phyloP scores from a whole-genome alignment of 495 filamentous ascomycete genomes.

The Penicillium simplicissimum region DNA sequence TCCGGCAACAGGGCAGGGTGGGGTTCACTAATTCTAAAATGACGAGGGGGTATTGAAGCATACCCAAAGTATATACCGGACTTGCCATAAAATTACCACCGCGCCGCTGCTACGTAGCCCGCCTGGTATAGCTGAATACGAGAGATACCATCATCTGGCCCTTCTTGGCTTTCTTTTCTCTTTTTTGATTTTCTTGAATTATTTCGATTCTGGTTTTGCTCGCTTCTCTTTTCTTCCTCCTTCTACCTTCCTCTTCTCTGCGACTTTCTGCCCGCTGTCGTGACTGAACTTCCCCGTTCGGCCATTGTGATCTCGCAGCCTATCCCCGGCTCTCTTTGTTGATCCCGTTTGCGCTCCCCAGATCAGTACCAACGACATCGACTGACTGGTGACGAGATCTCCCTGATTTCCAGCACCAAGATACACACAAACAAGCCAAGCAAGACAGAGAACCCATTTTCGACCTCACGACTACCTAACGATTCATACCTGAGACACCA shows the following conservation, averaged over 20 bases:
- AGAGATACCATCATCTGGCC: constrained; percentile 1
- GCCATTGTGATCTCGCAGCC: constrained; percentile 1
- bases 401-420: not conserved
- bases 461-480: not conserved
- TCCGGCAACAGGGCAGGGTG: not conserved
- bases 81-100: not conserved
- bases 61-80: not conserved
- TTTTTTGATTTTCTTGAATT: not conserved
- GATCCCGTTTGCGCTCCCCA: constrained; percentile 15
- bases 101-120: not conserved
- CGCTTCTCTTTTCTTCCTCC: constrained; percentile 9
- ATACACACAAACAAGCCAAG: not conserved
- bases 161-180: not conserved
- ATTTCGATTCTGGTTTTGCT: not conserved
- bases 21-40: not conserved
- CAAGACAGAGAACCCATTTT: not conserved
- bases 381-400: not conserved
- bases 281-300: not conserved
- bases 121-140: constrained; percentile 1
- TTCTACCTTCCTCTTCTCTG: constrained; percentile 1
- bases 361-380: not conserved
- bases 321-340: not conserved
- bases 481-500: not conserved
- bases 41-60: not conserved
- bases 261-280: not conserved